Percentiles rank a stretch among this genome's conserved stretches.
Evolutionary conservation across 768 basidiomycete genomes (phyloP).

Genomic region (Suillus hirtellus): DNA sequence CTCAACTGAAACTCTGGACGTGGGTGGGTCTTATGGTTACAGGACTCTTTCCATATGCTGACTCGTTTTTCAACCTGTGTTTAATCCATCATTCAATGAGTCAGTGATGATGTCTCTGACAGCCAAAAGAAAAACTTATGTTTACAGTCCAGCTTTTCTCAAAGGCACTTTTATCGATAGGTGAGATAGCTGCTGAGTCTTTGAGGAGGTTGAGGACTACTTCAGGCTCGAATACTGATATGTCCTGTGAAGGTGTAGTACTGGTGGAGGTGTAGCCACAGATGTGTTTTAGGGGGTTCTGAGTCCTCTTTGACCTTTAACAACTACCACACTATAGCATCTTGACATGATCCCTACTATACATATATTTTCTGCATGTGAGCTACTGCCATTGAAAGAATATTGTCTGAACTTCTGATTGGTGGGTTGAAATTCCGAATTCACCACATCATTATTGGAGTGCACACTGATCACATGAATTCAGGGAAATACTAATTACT

Average conservation of each 20-base stretch:
- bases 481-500: no score
- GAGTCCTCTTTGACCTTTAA: no score
- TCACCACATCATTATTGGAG: no score
- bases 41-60: conserved; percentile 5
- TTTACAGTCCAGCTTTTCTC: conserved; percentile 6
- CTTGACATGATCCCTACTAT: no score
- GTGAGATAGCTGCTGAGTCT: not conserved
- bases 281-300: no score
- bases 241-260: not conserved
- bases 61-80: conserved; percentile 6
- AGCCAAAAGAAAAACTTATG: not conserved
- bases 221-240: conserved; percentile 18
- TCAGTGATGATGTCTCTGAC: not conserved
- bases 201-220: conserved; percentile 5
- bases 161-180: not conserved
- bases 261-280: no score
- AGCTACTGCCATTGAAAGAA: no score
- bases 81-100: not conserved
- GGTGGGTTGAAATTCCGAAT: no score
- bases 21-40: conserved; percentile 1
- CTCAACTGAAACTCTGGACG: conserved; percentile 18
- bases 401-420: no score
- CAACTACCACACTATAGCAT: no score
- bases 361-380: no score
- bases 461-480: no score